Conservation (phyloP, 768 basidiomycete species). For the Mrakia blollopis region DNA sequence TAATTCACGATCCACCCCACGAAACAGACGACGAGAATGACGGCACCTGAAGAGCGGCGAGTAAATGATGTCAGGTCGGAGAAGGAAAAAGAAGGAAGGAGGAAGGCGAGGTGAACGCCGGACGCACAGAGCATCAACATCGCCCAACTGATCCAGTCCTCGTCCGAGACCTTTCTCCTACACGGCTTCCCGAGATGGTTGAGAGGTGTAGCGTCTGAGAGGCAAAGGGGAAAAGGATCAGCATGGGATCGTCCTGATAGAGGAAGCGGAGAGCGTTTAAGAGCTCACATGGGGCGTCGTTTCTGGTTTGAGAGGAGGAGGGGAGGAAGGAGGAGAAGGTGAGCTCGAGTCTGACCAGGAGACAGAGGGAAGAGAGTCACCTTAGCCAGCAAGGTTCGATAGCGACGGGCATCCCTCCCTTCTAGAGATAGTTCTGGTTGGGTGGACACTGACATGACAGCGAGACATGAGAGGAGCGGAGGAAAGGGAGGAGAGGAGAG, state of each 20-base stretch:
- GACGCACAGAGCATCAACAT: background rate
- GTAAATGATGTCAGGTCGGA: background rate
- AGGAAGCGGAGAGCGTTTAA: too few species aligned
- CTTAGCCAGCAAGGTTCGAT: background rate
- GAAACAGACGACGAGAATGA: background rate
- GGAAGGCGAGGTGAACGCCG: background rate
- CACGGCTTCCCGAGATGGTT: background rate
- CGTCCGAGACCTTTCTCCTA: background rate
- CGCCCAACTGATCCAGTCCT: background rate
- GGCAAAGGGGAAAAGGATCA: background rate
- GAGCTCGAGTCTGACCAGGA: background rate
- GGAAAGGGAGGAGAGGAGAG: too few species aligned
- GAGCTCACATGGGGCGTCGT: background rate
- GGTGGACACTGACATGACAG: too few species aligned
- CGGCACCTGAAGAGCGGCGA: background rate
- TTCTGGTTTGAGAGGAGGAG: too few species aligned
- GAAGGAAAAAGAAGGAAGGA: background rate
- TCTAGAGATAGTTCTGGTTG: too few species aligned
- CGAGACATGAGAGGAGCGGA: too few species aligned
- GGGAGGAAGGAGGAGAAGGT: background rate
- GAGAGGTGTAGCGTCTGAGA: background rate
- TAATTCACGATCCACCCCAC: background rate
- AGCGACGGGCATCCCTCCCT: too few species aligned
- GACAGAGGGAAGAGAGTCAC: background rate
- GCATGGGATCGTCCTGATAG: too few species aligned